Conservation (phyloP, 768 basidiomycete species). For the Podaxis carcinomalis region DNA sequence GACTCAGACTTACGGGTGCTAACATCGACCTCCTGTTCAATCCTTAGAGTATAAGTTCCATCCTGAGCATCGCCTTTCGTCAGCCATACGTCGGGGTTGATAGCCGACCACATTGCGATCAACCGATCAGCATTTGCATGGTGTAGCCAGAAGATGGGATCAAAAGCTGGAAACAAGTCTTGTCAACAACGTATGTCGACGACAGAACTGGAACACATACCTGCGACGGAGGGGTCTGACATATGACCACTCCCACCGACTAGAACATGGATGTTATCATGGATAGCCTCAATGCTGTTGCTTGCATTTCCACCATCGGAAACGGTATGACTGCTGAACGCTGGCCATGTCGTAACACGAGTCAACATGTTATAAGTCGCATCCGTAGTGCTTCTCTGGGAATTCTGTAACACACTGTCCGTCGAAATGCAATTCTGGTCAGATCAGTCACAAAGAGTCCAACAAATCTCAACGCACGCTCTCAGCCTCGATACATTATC, state of each 20-base stretch:
- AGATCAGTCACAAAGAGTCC: background rate
- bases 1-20: conserved; percentile 22
- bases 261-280: conserved; percentile 36
- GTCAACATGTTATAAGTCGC: conserved; percentile 28
- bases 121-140: conserved; percentile 45
- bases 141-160: conserved; percentile 45
- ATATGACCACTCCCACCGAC: conserved; percentile 35
- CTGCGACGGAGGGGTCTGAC: conserved; percentile 28
- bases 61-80: conserved; percentile 18
- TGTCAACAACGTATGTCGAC: background rate
- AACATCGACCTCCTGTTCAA: conserved; percentile 18
- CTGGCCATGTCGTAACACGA: conserved; percentile 28
- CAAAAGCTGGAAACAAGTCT: conserved; percentile 28
- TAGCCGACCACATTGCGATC: conserved; percentile 38
- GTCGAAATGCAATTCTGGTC: background rate
- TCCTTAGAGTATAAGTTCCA: conserved; percentile 28
- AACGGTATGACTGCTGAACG: conserved; percentile 37
- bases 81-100: conserved; percentile 37
- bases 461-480: conserved; percentile 15
- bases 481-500: conserved; percentile 27
- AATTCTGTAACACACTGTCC: conserved; percentile 17
- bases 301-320: conserved; percentile 26
- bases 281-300: conserved; percentile 41
- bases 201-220: conserved; percentile 16
- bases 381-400: conserved; percentile 18